Evolutionary conservation across 495 filamentous ascomycete genomes (phyloP).

Genomic region (Xylaria nigripes): DNA sequence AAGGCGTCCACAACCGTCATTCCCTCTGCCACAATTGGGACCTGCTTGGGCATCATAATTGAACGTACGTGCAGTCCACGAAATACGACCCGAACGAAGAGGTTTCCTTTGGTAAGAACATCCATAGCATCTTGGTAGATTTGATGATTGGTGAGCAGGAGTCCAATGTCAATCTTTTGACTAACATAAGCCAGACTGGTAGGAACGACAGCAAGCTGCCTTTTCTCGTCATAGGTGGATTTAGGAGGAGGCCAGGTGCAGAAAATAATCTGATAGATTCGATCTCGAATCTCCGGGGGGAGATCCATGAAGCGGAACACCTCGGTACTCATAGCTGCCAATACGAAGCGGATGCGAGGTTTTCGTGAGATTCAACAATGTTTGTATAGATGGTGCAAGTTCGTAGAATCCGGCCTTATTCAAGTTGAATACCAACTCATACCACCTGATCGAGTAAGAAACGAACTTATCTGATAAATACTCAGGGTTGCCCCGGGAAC

Average conservation of each 20-base stretch:
- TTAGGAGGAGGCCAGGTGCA: neutral
- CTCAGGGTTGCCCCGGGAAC: no score
- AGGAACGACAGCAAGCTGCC: neutral
- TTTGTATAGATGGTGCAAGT: no score
- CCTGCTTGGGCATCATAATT: neutral
- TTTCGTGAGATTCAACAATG: no score
- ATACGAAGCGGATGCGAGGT: neutral
- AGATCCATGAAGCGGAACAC: neutral
- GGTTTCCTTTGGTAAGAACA: neutral
- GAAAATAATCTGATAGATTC: neutral
- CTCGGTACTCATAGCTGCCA: neutral
- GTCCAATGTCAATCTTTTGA: neutral
- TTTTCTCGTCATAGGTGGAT: neutral
- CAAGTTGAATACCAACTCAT: no score
- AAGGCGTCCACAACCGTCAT: neutral
- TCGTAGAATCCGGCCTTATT: no score
- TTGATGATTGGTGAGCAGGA: neutral
- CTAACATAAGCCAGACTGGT: neutral
- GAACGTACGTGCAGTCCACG: neutral
- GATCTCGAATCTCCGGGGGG: neutral
- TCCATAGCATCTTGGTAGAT: neutral
- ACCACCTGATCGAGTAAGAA: no score
- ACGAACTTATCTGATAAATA: no score
- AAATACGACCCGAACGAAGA: neutral
- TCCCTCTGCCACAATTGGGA: neutral